phyloP scores from a whole-genome alignment of 495 filamentous ascomycete species.

The Immersiella caudata region DNA sequence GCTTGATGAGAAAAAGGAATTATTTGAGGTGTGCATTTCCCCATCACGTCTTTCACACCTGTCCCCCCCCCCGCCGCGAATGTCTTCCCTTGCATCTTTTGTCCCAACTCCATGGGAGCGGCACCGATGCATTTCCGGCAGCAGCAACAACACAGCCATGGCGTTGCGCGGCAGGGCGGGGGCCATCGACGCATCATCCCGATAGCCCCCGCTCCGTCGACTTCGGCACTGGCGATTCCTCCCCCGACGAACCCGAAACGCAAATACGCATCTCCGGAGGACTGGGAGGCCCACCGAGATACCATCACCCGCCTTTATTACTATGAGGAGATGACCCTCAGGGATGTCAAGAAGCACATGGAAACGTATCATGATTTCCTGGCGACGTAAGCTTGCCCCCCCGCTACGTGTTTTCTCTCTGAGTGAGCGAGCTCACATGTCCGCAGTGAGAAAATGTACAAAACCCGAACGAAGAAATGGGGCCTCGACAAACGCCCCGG shows the following conservation, averaged over 20 bases:
- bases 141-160: not conserved
- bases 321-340: constrained; percentile 44
- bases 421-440: constrained; percentile 1
- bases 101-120: not conserved
- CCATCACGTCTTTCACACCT: not conserved
- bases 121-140: not conserved
- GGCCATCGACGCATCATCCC: not conserved
- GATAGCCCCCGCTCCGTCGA: not conserved
- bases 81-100: not conserved
- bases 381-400: constrained; percentile 40
- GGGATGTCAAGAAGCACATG: constrained; percentile 48
- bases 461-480: constrained; percentile 49
- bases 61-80: not conserved
- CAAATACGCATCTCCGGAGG: constrained; percentile 10
- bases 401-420: not conserved
- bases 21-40: not conserved
- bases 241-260: not conserved
- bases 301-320: constrained; percentile 39
- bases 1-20: not conserved
- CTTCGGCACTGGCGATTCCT: not conserved
- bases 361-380: constrained; percentile 40
- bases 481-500: constrained; percentile 43
- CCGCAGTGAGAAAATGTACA: constrained; percentile 47
- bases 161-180: not conserved
- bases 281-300: constrained; percentile 28